Conservation (phyloP, 306 rosid genomes). For the Purshia tridentata region DNA sequence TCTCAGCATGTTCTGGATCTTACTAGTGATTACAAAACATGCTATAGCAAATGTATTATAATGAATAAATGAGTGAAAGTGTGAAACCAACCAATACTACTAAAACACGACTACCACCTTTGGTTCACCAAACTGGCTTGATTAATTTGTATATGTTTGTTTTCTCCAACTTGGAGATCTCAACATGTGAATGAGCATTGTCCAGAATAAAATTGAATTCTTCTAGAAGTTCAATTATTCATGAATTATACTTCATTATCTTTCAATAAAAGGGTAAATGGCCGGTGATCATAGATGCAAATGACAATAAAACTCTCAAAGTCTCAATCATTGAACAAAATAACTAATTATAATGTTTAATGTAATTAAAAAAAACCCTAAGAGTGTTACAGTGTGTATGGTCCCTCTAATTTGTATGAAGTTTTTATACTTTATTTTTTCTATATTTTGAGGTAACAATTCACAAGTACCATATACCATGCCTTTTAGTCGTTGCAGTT, state of each 20-base stretch:
- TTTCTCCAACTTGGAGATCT: slow-evolving; percentile 9
- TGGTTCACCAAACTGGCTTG: neutral
- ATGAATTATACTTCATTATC: neutral
- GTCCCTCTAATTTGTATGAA: neutral
- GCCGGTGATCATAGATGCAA: neutral
- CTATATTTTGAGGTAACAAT: neutral
- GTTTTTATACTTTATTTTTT: neutral
- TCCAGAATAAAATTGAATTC: neutral
- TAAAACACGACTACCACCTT: neutral
- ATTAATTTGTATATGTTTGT: neutral
- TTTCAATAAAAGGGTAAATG: too few species aligned
- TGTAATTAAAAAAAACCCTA: neutral
- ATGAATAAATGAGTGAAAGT: neutral
- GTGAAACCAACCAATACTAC: neutral
- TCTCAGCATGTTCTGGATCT: slow-evolving; percentile 1
- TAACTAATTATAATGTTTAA: neutral
- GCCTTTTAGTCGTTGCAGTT: neutral
- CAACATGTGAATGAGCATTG: slow-evolving; percentile 12
- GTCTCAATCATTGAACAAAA: neutral
- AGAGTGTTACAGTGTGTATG: too few species aligned
- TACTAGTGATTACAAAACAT: neutral
- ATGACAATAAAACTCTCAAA: neutral
- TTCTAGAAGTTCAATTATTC: neutral
- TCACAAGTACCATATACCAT: neutral
- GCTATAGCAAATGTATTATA: neutral